Conservation (phyloP, 768 basidiomycete genomes). For the Suillus cothurnatus region DNA sequence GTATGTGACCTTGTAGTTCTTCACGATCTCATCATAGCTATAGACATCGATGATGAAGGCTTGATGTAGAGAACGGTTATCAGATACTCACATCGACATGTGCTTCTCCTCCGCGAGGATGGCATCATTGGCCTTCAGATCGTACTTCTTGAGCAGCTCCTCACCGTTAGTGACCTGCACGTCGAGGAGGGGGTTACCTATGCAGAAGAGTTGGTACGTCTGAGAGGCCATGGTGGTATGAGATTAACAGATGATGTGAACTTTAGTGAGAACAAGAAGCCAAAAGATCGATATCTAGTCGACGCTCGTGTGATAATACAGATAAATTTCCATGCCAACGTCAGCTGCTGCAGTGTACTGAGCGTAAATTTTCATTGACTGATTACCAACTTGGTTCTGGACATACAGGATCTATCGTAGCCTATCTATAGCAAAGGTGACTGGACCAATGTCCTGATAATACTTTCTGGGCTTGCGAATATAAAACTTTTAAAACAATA, state of each 20-base stretch:
- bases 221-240: slow-evolving; percentile 41
- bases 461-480: neutral
- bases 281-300: neutral
- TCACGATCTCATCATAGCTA: slow-evolving; percentile 89
- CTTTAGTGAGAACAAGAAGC: slow-evolving; percentile 9
- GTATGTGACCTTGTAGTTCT: slow-evolving; percentile 76
- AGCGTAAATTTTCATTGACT: neutral
- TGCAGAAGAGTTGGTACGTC: slow-evolving; percentile 74
- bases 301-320: neutral
- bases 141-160: slow-evolving; percentile 84
- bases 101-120: slow-evolving; percentile 94
- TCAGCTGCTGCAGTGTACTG: neutral
- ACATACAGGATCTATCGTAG: neutral
- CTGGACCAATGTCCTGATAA: neutral
- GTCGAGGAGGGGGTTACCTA: slow-evolving; percentile 97
- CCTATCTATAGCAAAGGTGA: neutral
- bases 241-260: slow-evolving; percentile 14
- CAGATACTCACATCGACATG: slow-evolving; percentile 65
- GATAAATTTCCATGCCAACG: slow-evolving; percentile 4
- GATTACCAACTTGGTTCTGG: neutral
- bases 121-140: slow-evolving; percentile 91
- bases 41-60: slow-evolving; percentile 6
- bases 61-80: neutral
- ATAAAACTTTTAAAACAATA: neutral
- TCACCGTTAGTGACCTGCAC: slow-evolving; percentile 92